Evolutionary conservation across 208 protist genomes (phyloP), one percentile per base, ranked within the genome.

Genomic region (Leishmania arabica): DNA sequence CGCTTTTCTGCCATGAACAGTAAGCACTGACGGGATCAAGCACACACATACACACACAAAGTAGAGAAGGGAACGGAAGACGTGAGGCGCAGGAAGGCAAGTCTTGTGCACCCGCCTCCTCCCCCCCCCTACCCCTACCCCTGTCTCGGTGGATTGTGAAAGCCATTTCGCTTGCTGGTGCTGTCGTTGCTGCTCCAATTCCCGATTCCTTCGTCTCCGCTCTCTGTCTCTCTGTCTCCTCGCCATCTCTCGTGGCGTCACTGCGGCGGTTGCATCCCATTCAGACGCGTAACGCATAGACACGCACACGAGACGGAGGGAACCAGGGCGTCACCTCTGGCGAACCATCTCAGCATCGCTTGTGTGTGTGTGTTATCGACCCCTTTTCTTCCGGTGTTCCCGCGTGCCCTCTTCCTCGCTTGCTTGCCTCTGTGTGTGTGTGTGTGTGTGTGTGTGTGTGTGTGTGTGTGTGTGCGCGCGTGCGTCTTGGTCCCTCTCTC

Each of bases 171-270:
- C 51, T 54, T 54, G 58, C 27, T 31, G 58, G n/a, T 81, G 77
- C 79, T 69, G 62, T 77, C 21, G 71, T 75, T 58, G 49, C 47
- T 77, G 47, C 34, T 76, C 24, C 40, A 49, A 11, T 64, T 76
- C 17, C 47, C 53, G 17, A 51, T 8, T 68, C 56, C 51, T 66
- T 37, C 24, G n/a, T 45, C 62, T 42, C n/a, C 45, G 7, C 58
- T 34, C 27, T 64, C 58, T 9, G 3, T 15, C 6, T 31, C 13
- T 31, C 58, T 64, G 24, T 31, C 58, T 13, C 58, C 19, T 15
- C 54, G 21, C 54, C 24, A 4, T 45, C 42, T 24, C 24, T 24
- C 24, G 54, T 58, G 54, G 54, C 5, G 54, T 24, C 54, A 58
- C 24, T 58, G 54, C 54, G 54, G 58, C 31, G 21, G 27, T 15